These are phyloP conservation scores for Leccinum sublutescens DNA, from an alignment of 768 basidiomycete genomes.

Conservation along the genomic window DNA sequence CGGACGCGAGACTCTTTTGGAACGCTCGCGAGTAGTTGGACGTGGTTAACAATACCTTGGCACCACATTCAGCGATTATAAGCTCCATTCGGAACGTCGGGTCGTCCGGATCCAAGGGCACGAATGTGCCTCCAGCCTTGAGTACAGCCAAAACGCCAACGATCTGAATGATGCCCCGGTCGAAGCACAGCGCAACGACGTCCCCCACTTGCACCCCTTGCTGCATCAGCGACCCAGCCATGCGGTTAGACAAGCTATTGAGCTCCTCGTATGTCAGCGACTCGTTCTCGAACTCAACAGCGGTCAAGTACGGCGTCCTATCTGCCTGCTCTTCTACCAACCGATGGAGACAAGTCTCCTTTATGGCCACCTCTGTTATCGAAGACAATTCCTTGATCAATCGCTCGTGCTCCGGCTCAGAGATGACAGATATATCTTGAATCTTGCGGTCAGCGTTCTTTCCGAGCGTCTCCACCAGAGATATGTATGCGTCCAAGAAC, in stretches of 20 bases:
- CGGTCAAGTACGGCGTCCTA: slow-evolving; percentile 21
- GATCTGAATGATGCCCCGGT: slow-evolving; percentile 29
- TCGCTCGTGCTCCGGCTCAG: slow-evolving; percentile 12
- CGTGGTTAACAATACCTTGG: slow-evolving; percentile 28
- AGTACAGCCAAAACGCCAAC: slow-evolving; percentile 32
- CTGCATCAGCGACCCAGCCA: slow-evolving; percentile 28
- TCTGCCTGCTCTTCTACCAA: slow-evolving; percentile 19
- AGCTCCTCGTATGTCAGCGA: slow-evolving; percentile 33
- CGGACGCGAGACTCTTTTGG: slow-evolving; percentile 22
- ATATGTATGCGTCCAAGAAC: slow-evolving; percentile 31
- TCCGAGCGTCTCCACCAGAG: slow-evolving; percentile 26
- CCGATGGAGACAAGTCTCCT: slow-evolving; percentile 19
- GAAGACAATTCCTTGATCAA: slow-evolving; percentile 30
- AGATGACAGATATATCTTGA: slow-evolving; percentile 19
- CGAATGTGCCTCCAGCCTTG: slow-evolving; percentile 30
- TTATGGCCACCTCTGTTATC: slow-evolving; percentile 7
- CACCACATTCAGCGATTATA: slow-evolving; percentile 26
- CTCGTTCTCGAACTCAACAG: slow-evolving; percentile 30
- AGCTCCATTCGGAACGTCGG: slow-evolving; percentile 31
- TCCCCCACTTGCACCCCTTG: slow-evolving; percentile 27
- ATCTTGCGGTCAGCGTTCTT: slow-evolving; percentile 11
- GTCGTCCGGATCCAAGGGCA: slow-evolving; percentile 30
- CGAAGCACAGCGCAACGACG: slow-evolving; percentile 29
- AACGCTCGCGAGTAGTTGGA: slow-evolving; percentile 25
- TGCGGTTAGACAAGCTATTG: slow-evolving; percentile 32